Conservation (phyloP, 345 rosid genomes). For the Nasturtium officinale region DNA sequence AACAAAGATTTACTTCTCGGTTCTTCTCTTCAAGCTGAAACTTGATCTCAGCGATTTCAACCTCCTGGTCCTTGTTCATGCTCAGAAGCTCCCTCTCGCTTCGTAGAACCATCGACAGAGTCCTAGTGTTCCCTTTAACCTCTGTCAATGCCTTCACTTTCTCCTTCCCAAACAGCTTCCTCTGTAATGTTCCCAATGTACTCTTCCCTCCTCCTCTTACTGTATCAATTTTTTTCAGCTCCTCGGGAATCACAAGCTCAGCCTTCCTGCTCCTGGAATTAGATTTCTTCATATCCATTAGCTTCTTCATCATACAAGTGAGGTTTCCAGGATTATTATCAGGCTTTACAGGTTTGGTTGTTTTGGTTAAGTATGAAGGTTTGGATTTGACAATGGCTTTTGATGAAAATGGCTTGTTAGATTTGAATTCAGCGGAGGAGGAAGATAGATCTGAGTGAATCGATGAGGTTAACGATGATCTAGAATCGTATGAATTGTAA, state of each 20-base stretch:
- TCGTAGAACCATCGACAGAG: conserved; percentile 84
- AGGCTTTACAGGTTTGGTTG: conserved; percentile 15
- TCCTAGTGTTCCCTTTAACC: conserved; percentile 74
- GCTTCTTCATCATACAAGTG: conserved; percentile 66
- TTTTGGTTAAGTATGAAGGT: conserved; percentile 43
- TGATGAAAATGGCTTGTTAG: conserved; percentile 44
- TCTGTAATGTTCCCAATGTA: conserved; percentile 56
- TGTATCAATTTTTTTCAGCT: conserved; percentile 64
- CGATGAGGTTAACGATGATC: conserved; percentile 66
- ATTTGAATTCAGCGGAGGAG: conserved; percentile 54
- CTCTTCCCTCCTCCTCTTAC: conserved; percentile 44
- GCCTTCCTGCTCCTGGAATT: conserved; percentile 46
- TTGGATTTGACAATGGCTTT: conserved; percentile 65
- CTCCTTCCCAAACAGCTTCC: conserved; percentile 78
- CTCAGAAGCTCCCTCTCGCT: conserved; percentile 86
- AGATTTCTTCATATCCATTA: conserved; percentile 63
- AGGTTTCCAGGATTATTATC: conserved; percentile 51
- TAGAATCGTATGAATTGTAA: conserved; percentile 72
- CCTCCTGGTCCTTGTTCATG: conserved; percentile 70
- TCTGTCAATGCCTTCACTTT: conserved; percentile 71
- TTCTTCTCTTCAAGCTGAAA: conserved; percentile 62
- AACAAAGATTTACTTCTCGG: conserved; percentile 53
- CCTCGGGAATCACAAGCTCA: conserved; percentile 67
- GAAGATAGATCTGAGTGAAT: conserved; percentile 63
- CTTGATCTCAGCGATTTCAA: conserved; percentile 60